phyloP scores from a whole-genome alignment of 345 rosid species.

The Populus deltoides region DNA sequence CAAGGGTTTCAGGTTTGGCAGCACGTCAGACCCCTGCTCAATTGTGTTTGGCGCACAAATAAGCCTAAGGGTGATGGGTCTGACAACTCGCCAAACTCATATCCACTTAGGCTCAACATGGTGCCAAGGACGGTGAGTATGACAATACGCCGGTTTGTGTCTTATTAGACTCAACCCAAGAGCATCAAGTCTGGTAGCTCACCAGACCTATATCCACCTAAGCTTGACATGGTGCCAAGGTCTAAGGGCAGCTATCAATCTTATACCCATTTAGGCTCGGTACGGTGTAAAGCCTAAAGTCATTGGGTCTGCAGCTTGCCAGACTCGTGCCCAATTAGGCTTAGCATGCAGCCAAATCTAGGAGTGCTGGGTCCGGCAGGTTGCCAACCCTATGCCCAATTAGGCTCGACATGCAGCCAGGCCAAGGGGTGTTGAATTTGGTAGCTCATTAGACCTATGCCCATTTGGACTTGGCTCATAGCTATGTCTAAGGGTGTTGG shows the following conservation, averaged over 20 bases:
- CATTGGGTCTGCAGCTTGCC: fast-evolving
- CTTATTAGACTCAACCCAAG: no score
- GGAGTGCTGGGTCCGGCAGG: fast-evolving
- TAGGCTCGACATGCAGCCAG: fast-evolving
- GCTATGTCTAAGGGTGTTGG: fast-evolving
- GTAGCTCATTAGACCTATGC: fast-evolving
- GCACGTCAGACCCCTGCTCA: background rate
- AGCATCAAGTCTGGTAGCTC: no score
- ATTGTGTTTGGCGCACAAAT: fast-evolving
- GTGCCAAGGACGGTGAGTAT: no score
- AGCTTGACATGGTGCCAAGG: fast-evolving
- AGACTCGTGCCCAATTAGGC: no score
- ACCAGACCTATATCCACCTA: fast-evolving
- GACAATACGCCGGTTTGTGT: no score
- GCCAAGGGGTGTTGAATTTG: fast-evolving
- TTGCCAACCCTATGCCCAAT: no score
- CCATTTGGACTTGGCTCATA: fast-evolving
- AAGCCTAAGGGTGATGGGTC: no score
- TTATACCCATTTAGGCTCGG: fast-evolving
- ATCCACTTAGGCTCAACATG: background rate
- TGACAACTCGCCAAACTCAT: no score
- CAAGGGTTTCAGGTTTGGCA: no score
- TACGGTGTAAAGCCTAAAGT: no score
- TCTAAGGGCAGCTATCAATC: no score
- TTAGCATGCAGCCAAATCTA: fast-evolving